Evolutionary conservation across 2,329 filamentous ascomycete genomes (phyloP).

Genomic region (Pseudogymnoascus sp.): DNA sequence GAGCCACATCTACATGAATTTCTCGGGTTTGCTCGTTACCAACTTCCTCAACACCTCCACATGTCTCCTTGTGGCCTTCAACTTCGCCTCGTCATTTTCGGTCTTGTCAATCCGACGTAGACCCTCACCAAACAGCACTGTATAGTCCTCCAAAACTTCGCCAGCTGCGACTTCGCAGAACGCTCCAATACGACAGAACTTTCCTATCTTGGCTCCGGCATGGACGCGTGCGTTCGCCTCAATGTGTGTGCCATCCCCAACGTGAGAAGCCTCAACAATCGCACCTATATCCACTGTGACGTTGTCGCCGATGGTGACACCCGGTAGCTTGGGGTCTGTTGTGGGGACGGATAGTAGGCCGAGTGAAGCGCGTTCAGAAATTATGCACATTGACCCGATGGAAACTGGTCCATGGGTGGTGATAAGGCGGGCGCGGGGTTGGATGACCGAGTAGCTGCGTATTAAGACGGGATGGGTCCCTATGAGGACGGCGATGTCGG

Average conservation of each 20-base stretch:
- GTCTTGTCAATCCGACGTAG: constrained; percentile 50
- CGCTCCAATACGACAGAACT: constrained; percentile 64
- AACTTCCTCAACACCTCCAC: constrained; percentile 59
- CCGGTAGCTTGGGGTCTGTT: constrained; percentile 19
- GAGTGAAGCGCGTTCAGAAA: constrained; percentile 61
- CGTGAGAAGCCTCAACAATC: constrained; percentile 44
- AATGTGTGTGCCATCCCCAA: constrained; percentile 49
- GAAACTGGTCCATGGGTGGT: constrained; percentile 71
- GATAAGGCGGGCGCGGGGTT: constrained; percentile 74
- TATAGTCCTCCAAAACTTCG: constrained; percentile 55
- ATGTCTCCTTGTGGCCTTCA: constrained; percentile 58
- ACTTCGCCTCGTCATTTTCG: constrained; percentile 54
- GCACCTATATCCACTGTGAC: constrained; percentile 55
- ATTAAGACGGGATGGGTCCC: constrained; percentile 75
- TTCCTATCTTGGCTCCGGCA: constrained; percentile 53
- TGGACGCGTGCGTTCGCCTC: constrained; percentile 55
- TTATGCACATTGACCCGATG: constrained; percentile 72
- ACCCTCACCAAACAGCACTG: constrained; percentile 62
- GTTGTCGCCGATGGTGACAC: constrained; percentile 50
- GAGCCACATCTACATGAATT: constrained; percentile 33
- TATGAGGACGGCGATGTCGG: constrained; percentile 53
- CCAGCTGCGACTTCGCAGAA: constrained; percentile 51
- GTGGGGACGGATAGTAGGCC: constrained; percentile 36
- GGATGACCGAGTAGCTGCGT: constrained; percentile 70
- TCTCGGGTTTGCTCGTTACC: constrained; percentile 55